Percentiles rank a stretch among this genome's conserved stretches.
Evolutionary conservation across 192 early-diverging fungal species (phyloP).

Genomic region (Spinellus fusiger): DNA sequence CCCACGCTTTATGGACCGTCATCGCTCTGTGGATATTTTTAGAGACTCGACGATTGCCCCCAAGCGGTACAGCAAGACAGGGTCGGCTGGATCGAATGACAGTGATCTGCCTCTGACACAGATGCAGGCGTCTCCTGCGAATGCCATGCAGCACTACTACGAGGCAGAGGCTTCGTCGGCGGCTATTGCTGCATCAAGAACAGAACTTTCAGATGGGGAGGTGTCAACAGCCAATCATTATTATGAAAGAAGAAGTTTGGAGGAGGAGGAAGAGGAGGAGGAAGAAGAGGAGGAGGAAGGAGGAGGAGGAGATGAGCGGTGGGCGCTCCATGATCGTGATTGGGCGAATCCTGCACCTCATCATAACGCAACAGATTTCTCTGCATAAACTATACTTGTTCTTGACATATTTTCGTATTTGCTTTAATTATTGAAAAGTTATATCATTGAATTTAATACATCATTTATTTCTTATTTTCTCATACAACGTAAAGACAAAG

Average conservation of each 20-base stretch:
- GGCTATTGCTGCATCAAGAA: background rate
- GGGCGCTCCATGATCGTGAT: slow-evolving; percentile 1
- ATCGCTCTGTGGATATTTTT: slow-evolving; percentile 4
- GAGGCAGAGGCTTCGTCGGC: background rate
- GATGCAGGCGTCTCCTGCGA: background rate
- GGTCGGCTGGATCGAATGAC: slow-evolving; percentile 22
- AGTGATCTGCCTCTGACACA: slow-evolving; percentile 12
- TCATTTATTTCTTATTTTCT: slow-evolving; percentile 13
- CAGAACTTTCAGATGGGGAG: no score
- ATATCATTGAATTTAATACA: background rate
- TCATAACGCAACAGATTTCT: background rate
- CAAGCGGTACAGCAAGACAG: slow-evolving; percentile 14
- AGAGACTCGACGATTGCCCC: slow-evolving; percentile 3
- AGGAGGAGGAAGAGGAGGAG: background rate
- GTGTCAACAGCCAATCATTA: no score
- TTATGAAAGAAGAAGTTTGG: no score
- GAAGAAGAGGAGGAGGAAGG: no score
- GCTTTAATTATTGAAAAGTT: background rate
- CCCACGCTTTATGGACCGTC: slow-evolving; percentile 14
- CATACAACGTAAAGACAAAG: no score
- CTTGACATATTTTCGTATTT: background rate
- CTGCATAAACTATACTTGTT: background rate
- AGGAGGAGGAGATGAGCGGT: background rate
- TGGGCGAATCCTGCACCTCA: slow-evolving; percentile 19
- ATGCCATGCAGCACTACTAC: background rate